Evolutionary conservation across 2,329 filamentous ascomycete genomes (phyloP), one percentile per base, ranked within the genome.

Genomic region (Chrysosphaeria jannelii): DNA sequence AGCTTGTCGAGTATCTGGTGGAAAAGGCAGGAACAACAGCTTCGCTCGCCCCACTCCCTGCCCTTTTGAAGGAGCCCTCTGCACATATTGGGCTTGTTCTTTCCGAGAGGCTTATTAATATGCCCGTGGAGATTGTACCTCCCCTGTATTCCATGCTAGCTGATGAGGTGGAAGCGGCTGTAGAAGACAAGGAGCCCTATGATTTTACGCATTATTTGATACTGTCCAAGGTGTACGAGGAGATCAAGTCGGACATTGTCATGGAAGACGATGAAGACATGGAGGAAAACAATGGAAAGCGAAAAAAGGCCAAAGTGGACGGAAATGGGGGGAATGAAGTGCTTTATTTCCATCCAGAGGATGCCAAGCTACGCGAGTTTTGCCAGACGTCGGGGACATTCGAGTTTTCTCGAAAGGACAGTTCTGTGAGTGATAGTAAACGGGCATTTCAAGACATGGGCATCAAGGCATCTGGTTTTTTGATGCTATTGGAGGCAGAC

Each of bases 311-410:
- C 27, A 25, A 21, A 15, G 27, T 19, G 9, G n/a, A 6, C 10
- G 10, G 21, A 8, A 9, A 21, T 7, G 5, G 27, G 3, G 10
- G 23, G 4, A 22, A 20, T 9, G 51, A 54, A 35, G 51, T 60
- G 16, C 89, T 78, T 45, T 88, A 79, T 45, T 97, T 93, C 51
- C 85, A 97, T 41, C 70, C 78, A 0, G 85, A 97, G 46, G 85
- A 97, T 38, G 85, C 93, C 50, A 59, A 81, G 24, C 47, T 91
- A 35, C 64, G 85, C 32, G 64, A 63, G 38, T 57, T 81, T 45
- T 71, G 76, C 3, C 29, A 62, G 19, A 75, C 62, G 9, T 51
- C 57, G 31, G 70, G 65, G 13, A 61, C 54, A 24, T 89, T 68
- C 39, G 58, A 69, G 10, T 90, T 78, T 42, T 70, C 67, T 22